Conservation (phyloP, 139 green algal species). For the Chlamydomonas sphaeroides region DNA sequence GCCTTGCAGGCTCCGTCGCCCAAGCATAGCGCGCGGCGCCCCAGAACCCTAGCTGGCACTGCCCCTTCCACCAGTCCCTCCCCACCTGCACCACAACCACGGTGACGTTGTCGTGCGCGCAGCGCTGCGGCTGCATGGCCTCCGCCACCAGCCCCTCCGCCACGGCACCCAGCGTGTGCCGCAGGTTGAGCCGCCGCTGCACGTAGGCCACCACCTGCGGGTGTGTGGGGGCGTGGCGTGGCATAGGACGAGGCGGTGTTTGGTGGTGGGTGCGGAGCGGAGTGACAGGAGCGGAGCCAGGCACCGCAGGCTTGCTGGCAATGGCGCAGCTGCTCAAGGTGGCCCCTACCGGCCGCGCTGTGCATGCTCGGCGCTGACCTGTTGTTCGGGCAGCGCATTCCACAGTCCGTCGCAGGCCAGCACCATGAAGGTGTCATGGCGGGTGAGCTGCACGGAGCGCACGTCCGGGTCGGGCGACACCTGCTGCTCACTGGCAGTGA, state of each 20-base stretch:
- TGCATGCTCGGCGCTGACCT: no score
- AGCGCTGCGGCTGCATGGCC: slow-evolving; percentile 42
- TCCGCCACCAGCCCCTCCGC: slow-evolving; percentile 31
- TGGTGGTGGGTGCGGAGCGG: no score
- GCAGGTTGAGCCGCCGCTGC: slow-evolving; percentile 41
- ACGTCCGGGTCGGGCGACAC: slow-evolving; percentile 48
- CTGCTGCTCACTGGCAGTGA: slow-evolving; percentile 35
- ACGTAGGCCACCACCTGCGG: slow-evolving; percentile 35
- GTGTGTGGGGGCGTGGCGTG: no score
- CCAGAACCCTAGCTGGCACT: no score
- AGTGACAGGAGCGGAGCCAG: no score
- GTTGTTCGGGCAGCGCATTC: slow-evolving; percentile 45
- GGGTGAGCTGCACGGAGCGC: slow-evolving; percentile 10
- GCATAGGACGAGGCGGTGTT: no score
- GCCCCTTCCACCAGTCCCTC: no score
- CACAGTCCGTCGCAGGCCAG: slow-evolving; percentile 48
- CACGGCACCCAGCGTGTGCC: slow-evolving; percentile 24
- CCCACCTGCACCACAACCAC: slow-evolving; percentile 28
- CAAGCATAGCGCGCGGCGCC: neutral
- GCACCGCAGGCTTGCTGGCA: no score
- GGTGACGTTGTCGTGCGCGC: slow-evolving; percentile 50
- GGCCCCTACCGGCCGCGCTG: no score
- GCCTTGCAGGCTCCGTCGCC: neutral
- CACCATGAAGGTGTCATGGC: slow-evolving; percentile 44
- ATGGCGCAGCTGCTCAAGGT: no score